Evolutionary conservation across 2,329 filamentous ascomycete genomes (phyloP).

Genomic region (Fonsecaea multimorphosa): DNA sequence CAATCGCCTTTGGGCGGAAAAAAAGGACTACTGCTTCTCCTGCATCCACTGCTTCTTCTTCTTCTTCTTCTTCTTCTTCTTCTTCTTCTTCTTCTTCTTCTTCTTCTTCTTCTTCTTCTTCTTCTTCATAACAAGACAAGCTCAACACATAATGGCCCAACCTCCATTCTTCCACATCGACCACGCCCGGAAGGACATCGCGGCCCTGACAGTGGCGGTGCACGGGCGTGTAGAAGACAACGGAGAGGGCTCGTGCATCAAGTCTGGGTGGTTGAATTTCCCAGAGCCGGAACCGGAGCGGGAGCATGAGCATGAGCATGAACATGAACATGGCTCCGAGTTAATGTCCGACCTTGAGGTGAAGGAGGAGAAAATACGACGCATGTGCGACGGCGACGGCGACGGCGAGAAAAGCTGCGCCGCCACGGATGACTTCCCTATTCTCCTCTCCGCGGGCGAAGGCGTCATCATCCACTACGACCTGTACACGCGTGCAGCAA

Average conservation of each 20-base stretch:
- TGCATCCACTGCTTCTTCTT: too few relatives aligned
- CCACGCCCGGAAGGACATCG: not conserved
- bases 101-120: too few relatives aligned
- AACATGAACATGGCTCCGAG: not conserved
- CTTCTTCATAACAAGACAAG: too few relatives aligned
- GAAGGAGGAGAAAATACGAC: too few relatives aligned
- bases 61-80: too few relatives aligned
- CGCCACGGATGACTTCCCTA: not conserved
- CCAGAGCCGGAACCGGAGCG: not conserved
- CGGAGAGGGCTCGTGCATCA: not conserved
- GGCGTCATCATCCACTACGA: constrained; percentile 2
- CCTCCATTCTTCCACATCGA: constrained; percentile 1
- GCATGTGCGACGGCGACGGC: too few relatives aligned
- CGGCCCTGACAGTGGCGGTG: not conserved
- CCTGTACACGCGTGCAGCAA: not conserved
- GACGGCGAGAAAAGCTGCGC: not conserved
- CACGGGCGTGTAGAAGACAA: not conserved
- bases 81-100: too few relatives aligned
- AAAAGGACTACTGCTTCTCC: too few relatives aligned
- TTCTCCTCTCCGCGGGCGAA: not conserved
- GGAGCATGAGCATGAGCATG: not conserved
- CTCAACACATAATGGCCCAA: not conserved
- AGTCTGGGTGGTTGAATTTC: not conserved
- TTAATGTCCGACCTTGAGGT: too few relatives aligned
- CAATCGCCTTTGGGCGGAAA: too few relatives aligned